These are phyloP conservation scores for Alternaria arborescens DNA, from an alignment of 2,329 filamentous ascomycete genomes.

Conservation along the genomic window DNA sequence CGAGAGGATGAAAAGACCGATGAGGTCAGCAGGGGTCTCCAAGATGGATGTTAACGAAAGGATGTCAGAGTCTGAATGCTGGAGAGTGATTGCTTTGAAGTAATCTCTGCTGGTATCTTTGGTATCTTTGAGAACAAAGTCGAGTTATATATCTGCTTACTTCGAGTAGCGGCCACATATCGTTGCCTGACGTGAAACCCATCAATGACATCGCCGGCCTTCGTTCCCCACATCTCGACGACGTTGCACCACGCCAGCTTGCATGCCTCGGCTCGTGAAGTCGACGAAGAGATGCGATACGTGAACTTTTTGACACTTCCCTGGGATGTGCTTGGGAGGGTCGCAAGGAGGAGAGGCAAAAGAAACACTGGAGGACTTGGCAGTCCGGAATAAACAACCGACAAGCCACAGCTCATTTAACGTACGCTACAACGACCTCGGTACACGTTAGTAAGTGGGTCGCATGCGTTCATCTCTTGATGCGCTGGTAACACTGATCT, in stretches of 20 bases:
- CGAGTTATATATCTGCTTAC: neutral
- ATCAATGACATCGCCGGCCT: neutral
- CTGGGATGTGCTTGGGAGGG: neutral
- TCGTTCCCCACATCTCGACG: constrained; percentile 1
- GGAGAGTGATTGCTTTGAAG: neutral
- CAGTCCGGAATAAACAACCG: neutral
- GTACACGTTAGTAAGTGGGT: too few relatives aligned
- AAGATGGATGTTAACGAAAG: neutral
- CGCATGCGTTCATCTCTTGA: too few relatives aligned
- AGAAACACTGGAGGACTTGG: constrained; percentile 3
- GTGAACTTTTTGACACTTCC: neutral
- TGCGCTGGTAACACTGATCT: too few relatives aligned
- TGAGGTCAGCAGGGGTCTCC: neutral
- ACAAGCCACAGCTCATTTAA: neutral
- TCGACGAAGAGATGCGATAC: constrained; percentile 8
- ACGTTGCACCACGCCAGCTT: neutral
- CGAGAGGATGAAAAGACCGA: neutral
- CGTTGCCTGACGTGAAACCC: constrained; percentile 4
- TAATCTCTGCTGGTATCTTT: neutral
- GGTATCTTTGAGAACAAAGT: neutral
- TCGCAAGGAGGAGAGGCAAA: neutral
- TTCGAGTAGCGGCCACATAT: neutral
- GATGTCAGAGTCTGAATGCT: neutral
- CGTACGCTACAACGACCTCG: too few relatives aligned
- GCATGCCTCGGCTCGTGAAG: neutral